Conservation (phyloP, 768 basidiomycete species). For the Hortiboletus campestris region DNA sequence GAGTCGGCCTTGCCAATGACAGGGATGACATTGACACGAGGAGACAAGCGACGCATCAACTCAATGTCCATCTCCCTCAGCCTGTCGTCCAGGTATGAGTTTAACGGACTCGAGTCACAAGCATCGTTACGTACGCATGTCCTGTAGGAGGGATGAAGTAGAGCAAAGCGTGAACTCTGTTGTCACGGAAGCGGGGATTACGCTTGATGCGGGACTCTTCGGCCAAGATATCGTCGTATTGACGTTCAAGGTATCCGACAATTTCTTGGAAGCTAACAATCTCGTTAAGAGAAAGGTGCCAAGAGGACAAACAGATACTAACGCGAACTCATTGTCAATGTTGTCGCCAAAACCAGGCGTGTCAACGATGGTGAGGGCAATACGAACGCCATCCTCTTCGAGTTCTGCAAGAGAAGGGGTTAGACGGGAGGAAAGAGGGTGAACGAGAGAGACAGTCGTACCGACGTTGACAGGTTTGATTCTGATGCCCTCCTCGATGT, state of each 20-base stretch:
- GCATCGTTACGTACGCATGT: conserved; percentile 67
- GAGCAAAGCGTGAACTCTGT: conserved; percentile 91
- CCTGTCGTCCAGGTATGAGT: conserved; percentile 36
- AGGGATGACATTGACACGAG: conserved; percentile 98
- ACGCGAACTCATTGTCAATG: conserved; percentile 99
- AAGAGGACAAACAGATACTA: conserved; percentile 35
- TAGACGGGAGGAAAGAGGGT: background rate
- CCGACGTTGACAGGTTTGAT: conserved; percentile 96
- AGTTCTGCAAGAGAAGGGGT: conserved; percentile 58
- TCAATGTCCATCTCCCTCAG: conserved; percentile 99
- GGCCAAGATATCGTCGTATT: conserved; percentile 98
- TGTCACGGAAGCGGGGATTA: conserved; percentile 98
- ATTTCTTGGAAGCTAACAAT: conserved; percentile 88
- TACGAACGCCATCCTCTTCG: conserved; percentile 97
- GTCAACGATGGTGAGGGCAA: conserved; percentile 96
- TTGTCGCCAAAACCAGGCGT: conserved; percentile 99
- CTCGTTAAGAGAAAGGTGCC: conserved; percentile 6
- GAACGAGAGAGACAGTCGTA: conserved; percentile 27
- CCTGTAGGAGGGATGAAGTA: conserved; percentile 99
- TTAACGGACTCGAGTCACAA: background rate
- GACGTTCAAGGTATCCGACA: conserved; percentile 92
- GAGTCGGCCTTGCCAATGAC: conserved; percentile 97
- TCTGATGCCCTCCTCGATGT: conserved; percentile 90
- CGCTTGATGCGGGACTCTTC: conserved; percentile 99
- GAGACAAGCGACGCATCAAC: conserved; percentile 96